Evolutionary conservation across 768 basidiomycete species (phyloP).

Genomic region (Scleroderma bovista): DNA sequence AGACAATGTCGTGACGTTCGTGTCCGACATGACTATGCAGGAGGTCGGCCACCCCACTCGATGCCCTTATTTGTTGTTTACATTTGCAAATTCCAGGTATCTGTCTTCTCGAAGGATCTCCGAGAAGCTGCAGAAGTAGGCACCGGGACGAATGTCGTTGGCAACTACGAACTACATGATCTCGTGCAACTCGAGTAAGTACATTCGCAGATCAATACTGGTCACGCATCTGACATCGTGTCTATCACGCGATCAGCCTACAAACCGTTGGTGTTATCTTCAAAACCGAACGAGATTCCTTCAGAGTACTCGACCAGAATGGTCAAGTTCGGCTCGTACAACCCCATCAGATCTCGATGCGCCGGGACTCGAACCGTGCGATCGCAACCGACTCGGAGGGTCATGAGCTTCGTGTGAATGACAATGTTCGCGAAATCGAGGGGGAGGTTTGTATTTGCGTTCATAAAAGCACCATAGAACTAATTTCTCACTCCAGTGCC

Average conservation of each 20-base stretch:
- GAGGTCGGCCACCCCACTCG: conserved; percentile 51
- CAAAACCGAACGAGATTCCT: conserved; percentile 93
- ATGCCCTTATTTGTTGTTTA: conserved; percentile 1
- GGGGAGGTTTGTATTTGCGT: conserved; percentile 58
- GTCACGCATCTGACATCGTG: conserved; percentile 8
- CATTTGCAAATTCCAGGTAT: conserved; percentile 52
- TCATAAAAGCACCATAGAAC: neutral
- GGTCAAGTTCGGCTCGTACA: conserved; percentile 84
- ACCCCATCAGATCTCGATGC: conserved; percentile 93
- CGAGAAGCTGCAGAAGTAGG: conserved; percentile 97
- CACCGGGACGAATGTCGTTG: conserved; percentile 82
- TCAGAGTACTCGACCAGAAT: conserved; percentile 94
- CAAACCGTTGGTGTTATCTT: conserved; percentile 96
- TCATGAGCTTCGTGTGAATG: conserved; percentile 79
- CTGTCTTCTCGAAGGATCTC: conserved; percentile 95
- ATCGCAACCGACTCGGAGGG: conserved; percentile 89
- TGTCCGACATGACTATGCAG: conserved; percentile 96
- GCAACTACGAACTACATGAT: conserved; percentile 94
- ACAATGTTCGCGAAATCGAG: conserved; percentile 89
- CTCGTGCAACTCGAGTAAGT: conserved; percentile 94
- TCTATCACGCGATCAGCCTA: conserved; percentile 40
- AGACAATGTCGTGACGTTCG: conserved; percentile 88
- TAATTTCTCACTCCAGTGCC: conserved; percentile 40
- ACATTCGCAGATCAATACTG: neutral
- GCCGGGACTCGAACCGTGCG: conserved; percentile 71